phyloP scores from a whole-genome alignment of 2,329 filamentous ascomycete genomes.

The Myriosclerotinia scirpicola region DNA sequence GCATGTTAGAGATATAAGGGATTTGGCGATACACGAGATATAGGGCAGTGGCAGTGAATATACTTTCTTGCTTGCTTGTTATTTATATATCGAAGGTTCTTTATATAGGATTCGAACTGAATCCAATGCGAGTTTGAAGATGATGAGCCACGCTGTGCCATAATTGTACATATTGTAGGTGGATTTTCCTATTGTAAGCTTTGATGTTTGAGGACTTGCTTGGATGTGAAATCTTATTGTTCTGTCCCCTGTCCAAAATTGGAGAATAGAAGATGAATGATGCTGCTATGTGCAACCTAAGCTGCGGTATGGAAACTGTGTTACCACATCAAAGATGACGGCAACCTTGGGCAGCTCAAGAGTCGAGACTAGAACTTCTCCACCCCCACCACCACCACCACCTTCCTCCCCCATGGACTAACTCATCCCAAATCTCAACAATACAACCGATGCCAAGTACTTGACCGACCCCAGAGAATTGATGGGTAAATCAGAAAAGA shows the following conservation, averaged over 20 bases:
- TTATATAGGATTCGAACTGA: neutral
- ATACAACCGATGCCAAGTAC: conserved; percentile 7
- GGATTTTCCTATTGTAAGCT: neutral
- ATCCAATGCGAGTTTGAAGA: neutral
- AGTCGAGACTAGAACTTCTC: conserved; percentile 4
- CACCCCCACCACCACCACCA: neutral
- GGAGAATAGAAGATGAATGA: neutral
- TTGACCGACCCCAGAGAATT: neutral
- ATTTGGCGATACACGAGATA: conserved; percentile 3
- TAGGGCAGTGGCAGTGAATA: neutral
- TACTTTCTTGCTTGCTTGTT: neutral
- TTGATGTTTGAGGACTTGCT: neutral
- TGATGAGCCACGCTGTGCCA: neutral
- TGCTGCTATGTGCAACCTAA: neutral
- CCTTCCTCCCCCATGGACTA: neutral
- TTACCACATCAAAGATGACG: neutral
- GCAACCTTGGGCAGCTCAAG: neutral
- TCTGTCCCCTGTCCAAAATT: too few relatives aligned
- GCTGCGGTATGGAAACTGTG: neutral
- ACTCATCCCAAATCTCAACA: neutral
- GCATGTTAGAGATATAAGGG: conserved; percentile 3
- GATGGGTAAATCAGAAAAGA: neutral
- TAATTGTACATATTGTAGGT: neutral
- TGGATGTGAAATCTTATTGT: neutral
- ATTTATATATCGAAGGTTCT: neutral